Evolutionary conservation across 371 early-diverging fungal genomes (phyloP), one percentile per base, ranked within the genome.

Genomic region (Lichtheimia hyalospora): DNA sequence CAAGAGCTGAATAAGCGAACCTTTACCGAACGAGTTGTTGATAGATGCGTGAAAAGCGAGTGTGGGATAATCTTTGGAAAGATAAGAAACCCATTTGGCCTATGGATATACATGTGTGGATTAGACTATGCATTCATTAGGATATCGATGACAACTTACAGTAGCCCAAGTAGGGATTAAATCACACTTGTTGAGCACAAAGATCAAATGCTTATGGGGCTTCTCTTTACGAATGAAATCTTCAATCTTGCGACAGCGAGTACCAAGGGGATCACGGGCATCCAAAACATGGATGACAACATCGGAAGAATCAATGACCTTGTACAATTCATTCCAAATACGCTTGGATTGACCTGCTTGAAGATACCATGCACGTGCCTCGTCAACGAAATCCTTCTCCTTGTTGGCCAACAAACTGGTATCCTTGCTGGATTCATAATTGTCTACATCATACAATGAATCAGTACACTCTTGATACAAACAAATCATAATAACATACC

Each of bases 101-200:
- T 86, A 56, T 15, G 14, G 10, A 3, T 21, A 25, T 62, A 51
- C 16, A 14, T 14, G 2, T 14, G 15, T n/a, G 40, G 3, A 34
- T 34, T 16, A 57, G n/a, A n/a, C n/a, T n/a, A n/a, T n/a, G n/a
- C n/a, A n/a, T n/a, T n/a, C n/a, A 23, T 14, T 43, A 27, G 27
- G 34, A 13, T n/a, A 7, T 6, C 0, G n/a, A 20, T 21, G 5
- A 34, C 34, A 34, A 48, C 84, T 80, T 66, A 92, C 93, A 16
- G 99, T 98, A n/a, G 97, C 97, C 93, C 96, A 96, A 41, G 98
- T 97, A 21, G 99, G 99, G 2, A 99, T 95, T 58, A 99, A 80
- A 84, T 99, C 99, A 64, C 96, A 96, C 83, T 99, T 99, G 91
- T 99, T 99, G 44, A 99, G 85, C n/a, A 99, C 86, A 78, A 94